phyloP scores from a whole-genome alignment of 2,329 filamentous ascomycete species.

The Trichoderma cornu-damae region DNA sequence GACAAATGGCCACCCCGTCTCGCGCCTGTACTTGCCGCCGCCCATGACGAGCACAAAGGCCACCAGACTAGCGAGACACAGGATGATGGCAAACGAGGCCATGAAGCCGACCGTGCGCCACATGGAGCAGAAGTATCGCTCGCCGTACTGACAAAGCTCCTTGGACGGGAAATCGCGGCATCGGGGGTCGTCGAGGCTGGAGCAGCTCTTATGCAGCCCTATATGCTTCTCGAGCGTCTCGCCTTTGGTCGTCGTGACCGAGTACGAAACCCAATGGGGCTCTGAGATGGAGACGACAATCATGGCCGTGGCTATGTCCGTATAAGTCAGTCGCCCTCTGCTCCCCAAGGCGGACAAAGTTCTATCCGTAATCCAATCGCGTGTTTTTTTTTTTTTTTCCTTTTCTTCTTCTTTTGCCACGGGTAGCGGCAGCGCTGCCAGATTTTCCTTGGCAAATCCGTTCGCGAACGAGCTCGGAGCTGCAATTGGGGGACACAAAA shows the following conservation, averaged over 20 bases:
- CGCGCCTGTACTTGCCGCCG: constrained; percentile 74
- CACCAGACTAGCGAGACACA: constrained; percentile 76
- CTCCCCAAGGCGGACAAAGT: too few species aligned
- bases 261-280: constrained; percentile 66
- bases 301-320: constrained; percentile 58
- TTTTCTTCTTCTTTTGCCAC: neutral
- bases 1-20: constrained; percentile 76
- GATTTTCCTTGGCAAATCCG: neutral
- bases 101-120: constrained; percentile 87
- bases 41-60: constrained; percentile 70
- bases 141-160: constrained; percentile 36
- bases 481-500: neutral
- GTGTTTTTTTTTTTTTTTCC: too few species aligned
- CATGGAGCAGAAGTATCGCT: constrained; percentile 79
- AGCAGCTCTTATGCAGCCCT: constrained; percentile 79
- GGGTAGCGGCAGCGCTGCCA: neutral
- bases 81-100: constrained; percentile 76
- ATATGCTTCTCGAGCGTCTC: constrained; percentile 53
- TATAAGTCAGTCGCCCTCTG: constrained; percentile 8
- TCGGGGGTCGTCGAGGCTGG: constrained; percentile 55
- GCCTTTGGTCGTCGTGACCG: constrained; percentile 46
- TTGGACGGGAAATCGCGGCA: constrained; percentile 45
- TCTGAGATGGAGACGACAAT: constrained; percentile 64
- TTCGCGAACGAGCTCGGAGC: neutral
- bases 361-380: too few species aligned